phyloP scores from a whole-genome alignment of 768 basidiomycete genomes.

The Lactarius sp. region DNA sequence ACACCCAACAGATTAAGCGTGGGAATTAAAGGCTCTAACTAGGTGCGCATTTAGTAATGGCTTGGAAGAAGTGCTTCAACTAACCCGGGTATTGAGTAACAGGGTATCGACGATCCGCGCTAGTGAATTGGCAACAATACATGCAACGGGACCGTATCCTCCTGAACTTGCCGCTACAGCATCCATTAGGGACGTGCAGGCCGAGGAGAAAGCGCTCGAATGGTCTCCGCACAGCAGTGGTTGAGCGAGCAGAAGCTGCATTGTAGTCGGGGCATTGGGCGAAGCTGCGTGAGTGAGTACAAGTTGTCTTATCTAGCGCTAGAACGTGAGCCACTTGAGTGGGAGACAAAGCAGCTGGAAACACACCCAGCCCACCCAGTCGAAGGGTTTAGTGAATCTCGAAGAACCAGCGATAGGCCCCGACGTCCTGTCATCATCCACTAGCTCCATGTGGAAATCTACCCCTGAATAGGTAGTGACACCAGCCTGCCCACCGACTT shows the following conservation, averaged over 20 bases:
- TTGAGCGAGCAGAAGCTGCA: conserved; percentile 22
- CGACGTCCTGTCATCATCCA: not conserved
- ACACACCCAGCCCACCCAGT: conserved; percentile 24
- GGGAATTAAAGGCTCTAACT: conserved; percentile 18
- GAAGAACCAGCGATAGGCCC: not conserved
- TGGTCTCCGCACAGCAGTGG: conserved; percentile 2
- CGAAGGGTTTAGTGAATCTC: conserved; percentile 4
- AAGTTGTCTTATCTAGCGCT: conserved; percentile 20
- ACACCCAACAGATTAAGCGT: conserved; percentile 21
- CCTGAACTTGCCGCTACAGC: conserved; percentile 4
- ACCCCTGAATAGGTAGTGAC: not conserved
- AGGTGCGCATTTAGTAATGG: not conserved
- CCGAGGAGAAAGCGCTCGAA: conserved; percentile 1
- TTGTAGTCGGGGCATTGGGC: conserved; percentile 11
- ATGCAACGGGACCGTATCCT: conserved; percentile 11
- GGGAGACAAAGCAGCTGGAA: not conserved
- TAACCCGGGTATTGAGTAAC: conserved; percentile 14
- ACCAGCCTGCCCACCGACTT: not conserved
- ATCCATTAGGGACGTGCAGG: conserved; percentile 21
- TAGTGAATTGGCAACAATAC: conserved; percentile 13
- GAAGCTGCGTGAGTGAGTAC: conserved; percentile 20
- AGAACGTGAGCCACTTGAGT: not conserved
- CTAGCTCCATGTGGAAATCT: conserved; percentile 3
- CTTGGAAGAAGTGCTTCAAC: not conserved
- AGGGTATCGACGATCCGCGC: conserved; percentile 19